phyloP scores from a whole-genome alignment of 2,329 filamentous ascomycete genomes.

The Chrysoporthe cubensis region DNA sequence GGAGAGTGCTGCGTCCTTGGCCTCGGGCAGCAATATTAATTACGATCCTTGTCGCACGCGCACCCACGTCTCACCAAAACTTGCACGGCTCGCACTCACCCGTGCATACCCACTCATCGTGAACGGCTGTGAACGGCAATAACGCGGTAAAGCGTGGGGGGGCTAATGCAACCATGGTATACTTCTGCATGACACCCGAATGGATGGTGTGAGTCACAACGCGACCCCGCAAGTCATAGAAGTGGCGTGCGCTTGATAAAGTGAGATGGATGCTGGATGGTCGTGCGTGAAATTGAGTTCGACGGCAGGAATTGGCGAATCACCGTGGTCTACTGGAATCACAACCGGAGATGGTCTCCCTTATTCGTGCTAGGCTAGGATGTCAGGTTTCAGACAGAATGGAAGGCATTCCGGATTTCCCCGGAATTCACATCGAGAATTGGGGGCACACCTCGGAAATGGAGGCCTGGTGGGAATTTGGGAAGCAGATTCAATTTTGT shows the following conservation, averaged over 20 bases:
- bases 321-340: neutral
- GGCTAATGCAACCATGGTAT: conserved; percentile 13
- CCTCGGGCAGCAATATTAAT: too few relatives aligned
- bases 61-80: neutral
- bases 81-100: neutral
- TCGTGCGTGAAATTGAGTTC: neutral
- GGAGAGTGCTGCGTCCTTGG: too few relatives aligned
- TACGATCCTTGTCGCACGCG: neutral
- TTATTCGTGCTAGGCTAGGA: neutral
- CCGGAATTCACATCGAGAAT: neutral
- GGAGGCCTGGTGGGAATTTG: neutral
- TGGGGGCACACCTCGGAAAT: too few relatives aligned
- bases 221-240: neutral
- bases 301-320: neutral
- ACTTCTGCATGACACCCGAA: neutral
- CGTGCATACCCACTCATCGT: conserved; percentile 19
- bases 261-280: neutral
- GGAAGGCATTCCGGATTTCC: neutral
- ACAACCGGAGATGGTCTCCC: neutral
- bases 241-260: neutral
- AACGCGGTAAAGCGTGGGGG: neutral
- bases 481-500: conserved; percentile 21
- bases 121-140: conserved; percentile 21
- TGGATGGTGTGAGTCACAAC: conserved; percentile 17
- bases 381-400: neutral